These are phyloP conservation scores for Apophysomyces elegans DNA, from an alignment of 371 early-diverging fungal species.

Conservation along the genomic window DNA sequence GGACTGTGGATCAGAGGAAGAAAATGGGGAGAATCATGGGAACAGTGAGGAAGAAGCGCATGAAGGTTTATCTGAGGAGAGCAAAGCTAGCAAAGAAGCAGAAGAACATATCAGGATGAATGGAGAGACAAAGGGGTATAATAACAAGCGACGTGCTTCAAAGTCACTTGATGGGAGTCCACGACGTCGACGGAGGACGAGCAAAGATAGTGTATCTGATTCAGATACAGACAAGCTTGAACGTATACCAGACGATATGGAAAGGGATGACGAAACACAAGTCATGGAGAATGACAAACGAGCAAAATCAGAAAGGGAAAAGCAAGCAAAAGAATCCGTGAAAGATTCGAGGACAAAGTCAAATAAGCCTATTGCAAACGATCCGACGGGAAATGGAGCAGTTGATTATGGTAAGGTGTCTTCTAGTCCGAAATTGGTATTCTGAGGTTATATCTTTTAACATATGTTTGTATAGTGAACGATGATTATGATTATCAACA, in stretches of 20 bases:
- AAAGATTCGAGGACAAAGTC: slow-evolving; percentile 12
- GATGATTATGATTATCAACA: slow-evolving; percentile 27
- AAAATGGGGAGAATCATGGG: no score
- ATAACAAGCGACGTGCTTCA: slow-evolving; percentile 15
- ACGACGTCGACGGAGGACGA: slow-evolving; percentile 12
- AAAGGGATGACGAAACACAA: not conserved
- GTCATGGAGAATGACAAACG: slow-evolving; percentile 21
- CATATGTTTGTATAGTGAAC: slow-evolving; percentile 6
- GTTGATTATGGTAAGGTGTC: no score
- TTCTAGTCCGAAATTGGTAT: no score
- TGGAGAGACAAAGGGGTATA: slow-evolving; percentile 2
- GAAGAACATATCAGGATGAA: slow-evolving; percentile 5
- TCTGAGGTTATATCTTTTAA: not conserved
- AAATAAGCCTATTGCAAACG: slow-evolving; percentile 15
- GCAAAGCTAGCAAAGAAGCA: slow-evolving; percentile 12
- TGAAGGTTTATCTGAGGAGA: not conserved
- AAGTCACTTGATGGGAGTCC: slow-evolving; percentile 18
- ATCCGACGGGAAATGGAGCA: not conserved
- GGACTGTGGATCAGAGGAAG: not conserved
- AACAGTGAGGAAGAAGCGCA: slow-evolving; percentile 11
- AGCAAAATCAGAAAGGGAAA: slow-evolving; percentile 23
- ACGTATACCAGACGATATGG: slow-evolving; percentile 2
- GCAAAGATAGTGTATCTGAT: not conserved
- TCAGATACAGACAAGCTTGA: not conserved
- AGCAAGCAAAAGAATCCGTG: slow-evolving; percentile 26